phyloP scores from a whole-genome alignment of 2,329 filamentous ascomycete species.

The Massarina eburnea region DNA sequence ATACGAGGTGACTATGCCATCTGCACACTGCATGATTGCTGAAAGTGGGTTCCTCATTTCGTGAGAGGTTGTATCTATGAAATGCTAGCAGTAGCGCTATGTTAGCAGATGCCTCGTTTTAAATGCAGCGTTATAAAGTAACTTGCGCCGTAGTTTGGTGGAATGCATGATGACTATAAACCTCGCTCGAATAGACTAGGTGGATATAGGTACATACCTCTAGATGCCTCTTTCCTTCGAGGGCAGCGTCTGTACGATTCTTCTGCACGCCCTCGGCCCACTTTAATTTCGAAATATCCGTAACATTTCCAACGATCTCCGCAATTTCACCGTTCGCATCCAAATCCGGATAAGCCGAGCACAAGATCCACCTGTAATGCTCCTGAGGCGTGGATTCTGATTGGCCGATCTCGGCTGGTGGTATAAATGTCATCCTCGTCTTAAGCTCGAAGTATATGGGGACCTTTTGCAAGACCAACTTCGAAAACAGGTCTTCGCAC shows the following conservation, averaged over 20 bases:
- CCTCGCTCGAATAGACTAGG: too few species aligned
- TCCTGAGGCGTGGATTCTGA: slow-evolving; percentile 12
- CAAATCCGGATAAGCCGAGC: slow-evolving; percentile 32
- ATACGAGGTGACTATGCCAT: slow-evolving; percentile 32
- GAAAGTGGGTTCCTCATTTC: slow-evolving; percentile 49
- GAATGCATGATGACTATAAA: too few species aligned
- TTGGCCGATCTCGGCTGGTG: slow-evolving; percentile 12
- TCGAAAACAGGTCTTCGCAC: slow-evolving; percentile 27
- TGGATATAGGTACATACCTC: slow-evolving; percentile 12
- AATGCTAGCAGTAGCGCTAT: slow-evolving; percentile 19
- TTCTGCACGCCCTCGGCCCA: slow-evolving; percentile 40
- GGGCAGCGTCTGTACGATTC: slow-evolving; percentile 19
- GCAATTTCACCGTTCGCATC: slow-evolving; percentile 22
- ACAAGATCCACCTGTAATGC: slow-evolving; percentile 33
- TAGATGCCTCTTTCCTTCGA: slow-evolving; percentile 27
- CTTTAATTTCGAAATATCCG: slow-evolving; percentile 42
- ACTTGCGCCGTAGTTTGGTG: too few species aligned
- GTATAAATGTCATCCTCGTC: slow-evolving; percentile 40
- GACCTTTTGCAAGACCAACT: slow-evolving; percentile 28
- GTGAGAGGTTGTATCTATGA: slow-evolving; percentile 41
- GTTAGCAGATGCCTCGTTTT: neutral
- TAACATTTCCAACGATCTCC: slow-evolving; percentile 38
- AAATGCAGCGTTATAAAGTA: neutral
- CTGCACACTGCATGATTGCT: slow-evolving; percentile 48
- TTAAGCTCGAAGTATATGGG: slow-evolving; percentile 42